phyloP scores from a whole-genome alignment of 495 filamentous ascomycete species.

The Penicillium argentinense region DNA sequence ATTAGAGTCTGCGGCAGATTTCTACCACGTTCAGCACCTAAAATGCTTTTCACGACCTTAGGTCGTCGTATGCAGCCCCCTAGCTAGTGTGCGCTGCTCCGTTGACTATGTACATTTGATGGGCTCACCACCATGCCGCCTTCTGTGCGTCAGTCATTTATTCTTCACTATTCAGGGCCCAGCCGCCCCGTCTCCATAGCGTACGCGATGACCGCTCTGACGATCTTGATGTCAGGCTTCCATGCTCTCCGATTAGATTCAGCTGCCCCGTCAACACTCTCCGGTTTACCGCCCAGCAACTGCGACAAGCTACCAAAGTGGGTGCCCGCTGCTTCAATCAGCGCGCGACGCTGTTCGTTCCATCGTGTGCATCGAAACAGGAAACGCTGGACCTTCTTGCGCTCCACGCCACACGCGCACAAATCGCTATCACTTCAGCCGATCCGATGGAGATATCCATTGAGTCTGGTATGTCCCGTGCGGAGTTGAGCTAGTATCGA shows the following conservation, averaged over 20 bases:
- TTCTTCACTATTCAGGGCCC: not conserved
- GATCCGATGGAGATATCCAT: slow-evolving; percentile 17
- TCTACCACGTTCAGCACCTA: too few species aligned
- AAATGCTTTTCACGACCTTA: slow-evolving; percentile 7
- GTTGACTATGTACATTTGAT: slow-evolving; percentile 1
- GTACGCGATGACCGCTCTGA: slow-evolving; percentile 31
- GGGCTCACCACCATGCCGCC: not conserved
- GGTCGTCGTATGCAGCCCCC: slow-evolving; percentile 11
- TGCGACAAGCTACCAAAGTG: slow-evolving; percentile 10
- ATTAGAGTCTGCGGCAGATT: too few species aligned
- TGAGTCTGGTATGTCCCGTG: slow-evolving; percentile 5
- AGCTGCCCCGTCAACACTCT: slow-evolving; percentile 23
- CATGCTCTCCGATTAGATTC: slow-evolving; percentile 24
- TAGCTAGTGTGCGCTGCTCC: slow-evolving; percentile 7
- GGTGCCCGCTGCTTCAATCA: not conserved
- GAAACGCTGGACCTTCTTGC: slow-evolving; percentile 32
- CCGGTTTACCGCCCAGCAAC: slow-evolving; percentile 35
- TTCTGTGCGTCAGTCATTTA: too few species aligned
- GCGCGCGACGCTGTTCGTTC: too few species aligned
- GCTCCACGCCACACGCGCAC: slow-evolving; percentile 28
- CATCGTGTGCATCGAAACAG: too few species aligned
- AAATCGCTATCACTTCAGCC: slow-evolving; percentile 13
- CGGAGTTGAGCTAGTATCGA: slow-evolving; percentile 12
- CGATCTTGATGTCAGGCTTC: slow-evolving; percentile 31
- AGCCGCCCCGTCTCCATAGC: slow-evolving; percentile 28